These are phyloP conservation scores for Pichia occidentalis DNA, from an alignment of 805 yeast genomes.

Conservation along the genomic window DNA sequence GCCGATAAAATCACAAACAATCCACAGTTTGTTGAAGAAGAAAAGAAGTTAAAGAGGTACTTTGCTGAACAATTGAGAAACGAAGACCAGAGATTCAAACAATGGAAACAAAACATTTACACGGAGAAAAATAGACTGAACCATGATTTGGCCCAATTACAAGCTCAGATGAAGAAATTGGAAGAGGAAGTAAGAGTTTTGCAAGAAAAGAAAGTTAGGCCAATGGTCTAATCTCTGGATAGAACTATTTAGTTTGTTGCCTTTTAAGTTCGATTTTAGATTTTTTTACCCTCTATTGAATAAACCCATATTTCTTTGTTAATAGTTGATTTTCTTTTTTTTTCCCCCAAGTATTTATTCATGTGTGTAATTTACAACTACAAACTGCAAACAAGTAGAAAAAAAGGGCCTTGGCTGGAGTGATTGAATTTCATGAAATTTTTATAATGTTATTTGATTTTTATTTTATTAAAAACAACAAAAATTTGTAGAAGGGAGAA, in stretches of 20 bases:
- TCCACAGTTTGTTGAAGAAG: conserved; percentile 95
- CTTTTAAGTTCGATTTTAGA: background rate
- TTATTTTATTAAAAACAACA: too few species aligned
- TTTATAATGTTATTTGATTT: too few species aligned
- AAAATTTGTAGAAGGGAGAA: too few species aligned
- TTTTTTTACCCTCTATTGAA: too few species aligned
- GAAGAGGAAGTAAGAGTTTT: conserved; percentile 70
- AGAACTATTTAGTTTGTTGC: conserved; percentile 5
- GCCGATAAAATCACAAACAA: conserved; percentile 48
- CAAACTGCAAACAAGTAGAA: too few species aligned
- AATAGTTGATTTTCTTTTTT: too few species aligned
- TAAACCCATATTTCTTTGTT: too few species aligned
- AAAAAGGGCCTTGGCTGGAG: too few species aligned
- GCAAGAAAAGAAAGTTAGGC: conserved; percentile 44
- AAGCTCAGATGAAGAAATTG: conserved; percentile 61
- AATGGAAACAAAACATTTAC: conserved; percentile 96
- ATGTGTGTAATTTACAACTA: too few species aligned
- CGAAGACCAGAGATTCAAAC: conserved; percentile 95
- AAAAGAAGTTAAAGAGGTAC: conserved; percentile 84
- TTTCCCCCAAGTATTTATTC: too few species aligned
- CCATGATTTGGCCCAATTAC: conserved; percentile 88
- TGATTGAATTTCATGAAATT: too few species aligned
- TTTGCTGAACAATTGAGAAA: conserved; percentile 96
- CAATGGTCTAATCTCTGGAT: background rate
- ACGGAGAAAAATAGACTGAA: conserved; percentile 92